These are phyloP conservation scores for Aurinia saxatilis DNA, from an alignment of 345 rosid genomes.

Conservation along the genomic window DNA sequence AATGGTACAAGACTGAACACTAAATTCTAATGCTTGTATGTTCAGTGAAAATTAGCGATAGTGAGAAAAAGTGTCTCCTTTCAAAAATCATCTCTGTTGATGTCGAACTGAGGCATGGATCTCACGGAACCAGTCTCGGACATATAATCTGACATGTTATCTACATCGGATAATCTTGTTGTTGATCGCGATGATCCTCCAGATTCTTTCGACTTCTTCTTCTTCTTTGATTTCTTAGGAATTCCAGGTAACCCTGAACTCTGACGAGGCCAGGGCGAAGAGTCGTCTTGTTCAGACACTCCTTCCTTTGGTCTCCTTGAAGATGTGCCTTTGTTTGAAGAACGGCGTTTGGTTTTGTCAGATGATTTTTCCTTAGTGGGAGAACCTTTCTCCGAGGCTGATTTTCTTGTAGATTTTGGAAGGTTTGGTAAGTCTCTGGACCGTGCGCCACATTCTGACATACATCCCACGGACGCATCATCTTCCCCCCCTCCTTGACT, in stretches of 20 bases:
- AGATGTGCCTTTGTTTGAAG: slow-evolving; percentile 30
- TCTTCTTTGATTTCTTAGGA: slow-evolving; percentile 45
- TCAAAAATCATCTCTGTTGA: slow-evolving; percentile 20
- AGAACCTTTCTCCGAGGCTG: slow-evolving; percentile 28
- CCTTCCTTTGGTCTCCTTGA: slow-evolving; percentile 18
- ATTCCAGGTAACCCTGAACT: slow-evolving; percentile 11
- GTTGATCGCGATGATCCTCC: slow-evolving; percentile 35
- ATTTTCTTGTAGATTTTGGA: slow-evolving; percentile 24
- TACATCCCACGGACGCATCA: slow-evolving; percentile 32
- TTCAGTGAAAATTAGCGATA: neutral
- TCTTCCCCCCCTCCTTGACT: slow-evolving; percentile 33
- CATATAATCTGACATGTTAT: slow-evolving; percentile 23
- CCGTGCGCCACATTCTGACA: slow-evolving; percentile 48
- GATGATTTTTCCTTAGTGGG: slow-evolving; percentile 35
- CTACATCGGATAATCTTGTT: slow-evolving; percentile 23
- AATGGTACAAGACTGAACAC: neutral
- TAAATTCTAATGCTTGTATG: slow-evolving; percentile 4
- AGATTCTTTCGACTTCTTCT: slow-evolving; percentile 48
- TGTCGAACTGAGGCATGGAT: slow-evolving; percentile 21
- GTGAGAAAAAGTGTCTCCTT: neutral
- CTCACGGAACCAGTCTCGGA: slow-evolving; percentile 35
- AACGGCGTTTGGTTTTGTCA: slow-evolving; percentile 45
- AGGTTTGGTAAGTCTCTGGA: slow-evolving; percentile 23
- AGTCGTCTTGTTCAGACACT: neutral
- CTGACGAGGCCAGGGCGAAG: slow-evolving; percentile 13